Percentiles rank a stretch among this genome's conserved stretches.
phyloP scores from a whole-genome alignment of 495 filamentous ascomycete genomes.

The Hypoxylon subgilvum region DNA sequence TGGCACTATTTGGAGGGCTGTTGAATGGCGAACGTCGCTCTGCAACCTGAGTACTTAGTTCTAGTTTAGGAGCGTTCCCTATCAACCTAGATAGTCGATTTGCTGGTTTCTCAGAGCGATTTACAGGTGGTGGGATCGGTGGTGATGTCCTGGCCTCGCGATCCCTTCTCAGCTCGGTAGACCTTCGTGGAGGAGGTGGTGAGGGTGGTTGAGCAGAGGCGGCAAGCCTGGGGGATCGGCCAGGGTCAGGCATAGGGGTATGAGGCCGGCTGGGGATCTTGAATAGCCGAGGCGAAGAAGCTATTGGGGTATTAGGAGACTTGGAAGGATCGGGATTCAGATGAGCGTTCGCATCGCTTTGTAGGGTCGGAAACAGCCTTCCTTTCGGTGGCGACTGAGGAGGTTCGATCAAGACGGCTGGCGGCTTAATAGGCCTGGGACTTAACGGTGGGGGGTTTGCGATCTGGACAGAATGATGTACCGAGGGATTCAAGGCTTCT shows the following conservation, averaged over 20 bases:
- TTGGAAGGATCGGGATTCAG: conserved; percentile 54
- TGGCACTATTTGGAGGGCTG: conserved; percentile 82
- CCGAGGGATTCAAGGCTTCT: conserved; percentile 36
- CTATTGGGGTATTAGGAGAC: conserved; percentile 55
- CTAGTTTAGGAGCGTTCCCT: conserved; percentile 37
- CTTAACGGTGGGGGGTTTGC: conserved; percentile 44
- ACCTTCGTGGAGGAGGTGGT: conserved; percentile 61
- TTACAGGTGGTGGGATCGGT: conserved; percentile 70
- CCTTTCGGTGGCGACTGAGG: conserved; percentile 73
- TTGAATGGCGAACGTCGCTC: conserved; percentile 79
- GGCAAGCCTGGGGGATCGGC: conserved; percentile 50
- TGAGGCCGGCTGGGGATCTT: conserved; percentile 58
- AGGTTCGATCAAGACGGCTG: conserved; percentile 74
- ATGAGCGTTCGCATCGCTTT: conserved; percentile 49
- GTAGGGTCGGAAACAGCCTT: conserved; percentile 42
- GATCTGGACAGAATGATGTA: conserved; percentile 37
- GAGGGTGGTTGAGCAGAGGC: conserved; percentile 56
- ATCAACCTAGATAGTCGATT: conserved; percentile 45
- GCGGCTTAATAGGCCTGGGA: conserved; percentile 65
- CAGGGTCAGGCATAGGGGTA: conserved; percentile 56
- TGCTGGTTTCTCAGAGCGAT: conserved; percentile 81
- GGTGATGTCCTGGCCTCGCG: conserved; percentile 46
- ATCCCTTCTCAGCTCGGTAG: conserved; percentile 56
- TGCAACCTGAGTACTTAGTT: conserved; percentile 39
- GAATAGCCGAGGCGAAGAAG: conserved; percentile 58